Base-by-base conservation (phyloP, 192 early-diverging fungal genomes). In the Rhizoclosmatium sp. region DNA sequence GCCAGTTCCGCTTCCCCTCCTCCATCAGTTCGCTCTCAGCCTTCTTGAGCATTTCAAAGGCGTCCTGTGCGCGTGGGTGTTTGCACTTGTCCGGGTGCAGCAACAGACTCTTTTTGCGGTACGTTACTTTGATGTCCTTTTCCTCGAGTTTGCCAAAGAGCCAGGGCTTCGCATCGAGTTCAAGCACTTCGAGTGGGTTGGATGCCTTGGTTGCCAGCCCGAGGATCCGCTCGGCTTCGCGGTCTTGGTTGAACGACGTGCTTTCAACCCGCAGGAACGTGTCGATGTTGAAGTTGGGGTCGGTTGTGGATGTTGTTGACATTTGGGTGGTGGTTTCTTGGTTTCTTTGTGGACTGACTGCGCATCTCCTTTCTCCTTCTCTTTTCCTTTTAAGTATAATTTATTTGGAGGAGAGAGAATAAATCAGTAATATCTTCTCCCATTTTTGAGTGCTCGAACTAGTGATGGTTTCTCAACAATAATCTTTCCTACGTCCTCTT, bases 71-170 rank as follows among this genome's bases (percentile, higher is more conserved):
- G 16, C 81, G 76, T 68, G 82, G 81, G 73, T 90, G 85, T 59
- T 85, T 87, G 80, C 81, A 83, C 78, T 90, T 90, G 80, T 90
- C 89, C 21, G 89, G 89, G 67, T 90, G 89, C 2, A 87, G 79
- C 45, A 90, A 83, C 23, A 90, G 82, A 0, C 85, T 87, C 59
- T 84, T 85, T 60, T 84, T 85, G n/a, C 89, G 71, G 82, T 82
- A 87, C 3, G 31, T 31, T 16, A 73, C 39, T 56, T 83, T 86
- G 66, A 87, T 75, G 42, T 80, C 72, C 54, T 71, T 74, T 23
- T 73, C 71, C 2, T 80, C 79, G 2, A 80, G 19, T 46, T 75
- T 80, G 46, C 79, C 61, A 23, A 67, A 62, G 12, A 58, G 54
- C 68, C 79, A 76, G 47, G 75, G n/a, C 65, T 49, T 48, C 16